A percentile compares a stretch with the other conserved stretches of the same genome.
phyloP scores from a whole-genome alignment of 805 yeast genomes.

The Saturnispora halmiae region DNA sequence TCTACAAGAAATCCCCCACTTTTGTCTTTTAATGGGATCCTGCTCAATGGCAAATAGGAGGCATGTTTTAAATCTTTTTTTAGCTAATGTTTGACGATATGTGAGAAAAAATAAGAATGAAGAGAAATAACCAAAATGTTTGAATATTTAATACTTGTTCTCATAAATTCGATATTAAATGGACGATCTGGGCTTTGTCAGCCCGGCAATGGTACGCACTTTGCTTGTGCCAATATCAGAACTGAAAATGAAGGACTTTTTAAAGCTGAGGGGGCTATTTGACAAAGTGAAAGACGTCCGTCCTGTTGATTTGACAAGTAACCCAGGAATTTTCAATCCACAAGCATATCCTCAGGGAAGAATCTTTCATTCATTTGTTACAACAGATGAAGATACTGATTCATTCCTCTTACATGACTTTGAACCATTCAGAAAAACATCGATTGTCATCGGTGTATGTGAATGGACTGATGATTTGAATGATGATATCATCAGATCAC shows the following conservation, averaged over 20 bases:
- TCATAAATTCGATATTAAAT: constrained; percentile 17
- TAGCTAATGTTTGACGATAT: too few relatives aligned
- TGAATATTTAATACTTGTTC: too few relatives aligned
- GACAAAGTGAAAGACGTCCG: constrained; percentile 52
- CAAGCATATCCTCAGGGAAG: constrained; percentile 77
- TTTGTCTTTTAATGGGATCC: too few relatives aligned
- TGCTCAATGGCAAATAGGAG: too few relatives aligned
- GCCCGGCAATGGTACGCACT: constrained; percentile 59
- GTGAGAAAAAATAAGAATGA: background rate
- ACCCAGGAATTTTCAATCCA: constrained; percentile 63
- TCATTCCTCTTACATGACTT: constrained; percentile 70
- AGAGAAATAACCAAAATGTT: too few relatives aligned
- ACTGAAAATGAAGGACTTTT: constrained; percentile 35
- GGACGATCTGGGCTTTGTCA: constrained; percentile 41
- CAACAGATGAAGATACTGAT: constrained; percentile 37
- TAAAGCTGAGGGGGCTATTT: constrained; percentile 35
- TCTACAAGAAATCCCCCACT: too few relatives aligned
- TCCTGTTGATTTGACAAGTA: constrained; percentile 67
- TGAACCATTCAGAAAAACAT: constrained; percentile 79
- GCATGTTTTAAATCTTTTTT: too few relatives aligned
- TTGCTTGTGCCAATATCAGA: constrained; percentile 60
- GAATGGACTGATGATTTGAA: constrained; percentile 23
- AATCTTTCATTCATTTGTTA: constrained; percentile 48
- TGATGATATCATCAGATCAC: constrained; percentile 20
- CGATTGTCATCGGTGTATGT: constrained; percentile 46